Percentiles rank a stretch among this genome's conserved stretches.
phyloP scores from a whole-genome alignment of 2,329 filamentous ascomycete species.

The Amesomyces nigricolor region DNA sequence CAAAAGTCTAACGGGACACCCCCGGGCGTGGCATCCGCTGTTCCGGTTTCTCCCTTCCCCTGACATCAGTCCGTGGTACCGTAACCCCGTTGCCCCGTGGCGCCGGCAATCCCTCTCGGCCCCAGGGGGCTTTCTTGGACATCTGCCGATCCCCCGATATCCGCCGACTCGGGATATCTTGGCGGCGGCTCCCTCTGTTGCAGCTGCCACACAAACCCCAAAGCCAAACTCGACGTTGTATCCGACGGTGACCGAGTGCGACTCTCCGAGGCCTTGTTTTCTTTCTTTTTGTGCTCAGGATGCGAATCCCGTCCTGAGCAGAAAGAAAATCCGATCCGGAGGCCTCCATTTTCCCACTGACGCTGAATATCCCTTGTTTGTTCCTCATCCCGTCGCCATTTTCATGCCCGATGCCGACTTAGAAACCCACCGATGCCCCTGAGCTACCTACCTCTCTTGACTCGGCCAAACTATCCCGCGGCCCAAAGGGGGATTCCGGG shows the following conservation, averaged over 20 bases:
- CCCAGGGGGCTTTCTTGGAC: slow-evolving; percentile 7
- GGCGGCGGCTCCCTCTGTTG: slow-evolving; percentile 3
- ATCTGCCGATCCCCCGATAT: slow-evolving; percentile 27
- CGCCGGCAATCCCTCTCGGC: slow-evolving; percentile 21
- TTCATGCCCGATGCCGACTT: too few species aligned
- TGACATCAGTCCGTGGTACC: slow-evolving; percentile 14
- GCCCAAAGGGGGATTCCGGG: too few species aligned
- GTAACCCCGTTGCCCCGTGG: slow-evolving; percentile 10
- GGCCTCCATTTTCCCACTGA: background rate
- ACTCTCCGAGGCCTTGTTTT: background rate
- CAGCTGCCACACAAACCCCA: background rate
- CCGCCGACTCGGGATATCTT: slow-evolving; percentile 26
- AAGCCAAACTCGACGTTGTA: background rate
- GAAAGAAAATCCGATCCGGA: too few species aligned
- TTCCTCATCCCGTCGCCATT: too few species aligned
- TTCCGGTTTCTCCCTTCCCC: slow-evolving; percentile 23
- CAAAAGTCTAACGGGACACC: background rate
- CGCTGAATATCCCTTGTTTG: background rate
- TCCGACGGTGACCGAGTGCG: slow-evolving; percentile 19
- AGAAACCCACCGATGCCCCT: too few species aligned
- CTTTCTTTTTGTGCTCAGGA: background rate
- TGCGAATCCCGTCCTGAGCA: background rate
- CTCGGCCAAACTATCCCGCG: too few species aligned
- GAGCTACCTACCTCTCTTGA: too few species aligned
- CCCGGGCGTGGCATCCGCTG: slow-evolving; percentile 5